These are phyloP conservation scores for Maudiozyma barnettii DNA, from an alignment of 805 yeast species.

Conservation along the genomic window DNA sequence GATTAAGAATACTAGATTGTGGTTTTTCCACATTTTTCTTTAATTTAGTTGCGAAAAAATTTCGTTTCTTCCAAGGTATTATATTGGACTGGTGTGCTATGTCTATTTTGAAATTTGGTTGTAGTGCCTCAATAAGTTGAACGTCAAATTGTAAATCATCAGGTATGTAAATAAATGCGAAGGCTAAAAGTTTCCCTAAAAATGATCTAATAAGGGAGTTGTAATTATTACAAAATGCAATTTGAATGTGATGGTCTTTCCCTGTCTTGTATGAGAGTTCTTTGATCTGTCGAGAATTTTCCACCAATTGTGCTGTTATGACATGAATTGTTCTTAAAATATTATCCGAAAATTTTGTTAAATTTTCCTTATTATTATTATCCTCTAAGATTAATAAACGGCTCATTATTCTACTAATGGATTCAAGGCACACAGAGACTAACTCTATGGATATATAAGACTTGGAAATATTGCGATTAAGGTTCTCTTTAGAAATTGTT, in stretches of 20 bases:
- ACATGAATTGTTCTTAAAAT: slow-evolving; percentile 20
- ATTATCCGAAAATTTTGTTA: slow-evolving; percentile 20
- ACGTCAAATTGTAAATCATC: slow-evolving; percentile 22
- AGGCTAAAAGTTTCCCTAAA: slow-evolving; percentile 26
- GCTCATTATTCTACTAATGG: slow-evolving; percentile 27
- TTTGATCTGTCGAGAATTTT: slow-evolving; percentile 15
- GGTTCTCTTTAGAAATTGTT: neutral
- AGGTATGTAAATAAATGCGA: slow-evolving; percentile 23
- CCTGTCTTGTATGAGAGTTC: neutral
- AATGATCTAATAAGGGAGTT: slow-evolving; percentile 20
- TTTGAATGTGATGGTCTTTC: neutral
- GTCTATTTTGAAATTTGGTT: slow-evolving; percentile 7
- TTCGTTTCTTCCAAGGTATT: slow-evolving; percentile 18
- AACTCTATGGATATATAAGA: slow-evolving; percentile 11
- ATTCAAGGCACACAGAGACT: slow-evolving; percentile 27
- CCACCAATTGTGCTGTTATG: slow-evolving; percentile 19
- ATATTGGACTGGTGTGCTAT: slow-evolving; percentile 6
- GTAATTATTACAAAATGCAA: slow-evolving; percentile 12
- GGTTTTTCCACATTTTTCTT: too few relatives aligned
- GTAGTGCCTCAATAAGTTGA: slow-evolving; percentile 9
- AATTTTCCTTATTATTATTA: slow-evolving; percentile 6
- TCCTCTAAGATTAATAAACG: slow-evolving; percentile 1
- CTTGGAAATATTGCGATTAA: neutral
- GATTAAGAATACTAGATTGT: slow-evolving; percentile 2
- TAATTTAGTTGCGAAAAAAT: slow-evolving; percentile 2